Evolutionary conservation across 352 stramenopile genomes (phyloP), one percentile per base, ranked within the genome.

Genomic region (Elongisporangium prolatum): DNA sequence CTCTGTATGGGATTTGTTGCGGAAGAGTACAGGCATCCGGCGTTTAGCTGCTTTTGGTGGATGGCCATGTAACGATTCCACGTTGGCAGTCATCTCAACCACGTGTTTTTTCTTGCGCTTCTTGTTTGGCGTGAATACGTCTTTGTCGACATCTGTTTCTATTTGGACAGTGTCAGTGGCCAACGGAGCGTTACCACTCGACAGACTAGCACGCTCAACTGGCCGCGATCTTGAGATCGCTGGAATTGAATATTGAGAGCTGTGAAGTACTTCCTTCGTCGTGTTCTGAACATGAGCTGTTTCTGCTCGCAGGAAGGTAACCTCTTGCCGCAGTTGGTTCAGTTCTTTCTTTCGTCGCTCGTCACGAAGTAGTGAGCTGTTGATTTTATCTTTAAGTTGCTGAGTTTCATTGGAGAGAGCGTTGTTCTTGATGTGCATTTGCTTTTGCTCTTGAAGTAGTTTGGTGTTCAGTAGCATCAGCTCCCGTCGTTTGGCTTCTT

Each of bases 401-500:
- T 71, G 60, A 4, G 87, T 49, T 25, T 86, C 63, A 22, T 55
- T 55, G 4, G 22, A 25, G 10, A 80, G 37, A 9, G 47, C 47
- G 0, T 40, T 56, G 21, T 74, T 80, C 59, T 68, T 72, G 18
- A 77, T 59, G 20, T 84, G 74, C 4, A 84, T 56, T 44, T 86
- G 75, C 48, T 82, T 80, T 13, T 87, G 80, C 11, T 86, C 75
- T 53, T 87, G 80, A 14, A 86, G 72, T 21, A 88, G 67, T 50
- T 87, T 87, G 6, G 80, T 72, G 24, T 90, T 90, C 16, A 83
- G 69, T 9, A 90, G 58, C 22, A 90, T 61, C 5, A 90, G 58
- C 37, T 87, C 80, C n/a, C 80, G 67, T 10, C 77, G 75, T 49
- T 86, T 90, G 17, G 71, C 59, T n/a, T 77, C 67, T 28, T 81